phyloP scores from a whole-genome alignment of 2,329 filamentous ascomycete species.

The Neoascochyta sp. region DNA sequence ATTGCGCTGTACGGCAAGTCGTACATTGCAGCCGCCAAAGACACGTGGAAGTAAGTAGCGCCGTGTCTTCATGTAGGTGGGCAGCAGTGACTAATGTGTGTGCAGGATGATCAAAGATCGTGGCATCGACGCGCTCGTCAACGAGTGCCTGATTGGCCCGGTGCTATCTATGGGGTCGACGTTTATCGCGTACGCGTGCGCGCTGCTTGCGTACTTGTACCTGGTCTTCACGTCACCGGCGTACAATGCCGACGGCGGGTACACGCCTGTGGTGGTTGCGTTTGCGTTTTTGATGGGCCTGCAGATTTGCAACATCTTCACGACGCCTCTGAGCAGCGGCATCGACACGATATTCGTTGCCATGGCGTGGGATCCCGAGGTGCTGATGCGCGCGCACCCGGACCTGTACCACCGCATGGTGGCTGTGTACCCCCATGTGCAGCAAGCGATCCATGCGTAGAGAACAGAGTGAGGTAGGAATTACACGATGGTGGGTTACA shows the following conservation, averaged over 20 bases:
- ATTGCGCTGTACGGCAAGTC: conserved; percentile 90
- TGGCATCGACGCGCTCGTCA: conserved; percentile 84
- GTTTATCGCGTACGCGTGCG: conserved; percentile 79
- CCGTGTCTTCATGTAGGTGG: background rate
- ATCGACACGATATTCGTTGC: conserved; percentile 90
- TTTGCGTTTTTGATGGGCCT: conserved; percentile 87
- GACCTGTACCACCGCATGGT: conserved; percentile 79
- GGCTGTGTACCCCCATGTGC: conserved; percentile 76
- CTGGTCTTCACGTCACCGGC: conserved; percentile 73
- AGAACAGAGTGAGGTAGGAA: too few species aligned
- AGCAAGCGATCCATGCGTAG: conserved; percentile 66
- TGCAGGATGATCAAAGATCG: conserved; percentile 78
- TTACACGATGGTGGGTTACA: too few species aligned
- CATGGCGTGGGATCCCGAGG: conserved; percentile 62
- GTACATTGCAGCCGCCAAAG: conserved; percentile 82
- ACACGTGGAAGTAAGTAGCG: conserved; percentile 68
- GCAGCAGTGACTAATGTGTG: conserved; percentile 14
- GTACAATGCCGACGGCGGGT: conserved; percentile 67
- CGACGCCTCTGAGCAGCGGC: conserved; percentile 82
- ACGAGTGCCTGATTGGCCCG: conserved; percentile 70
- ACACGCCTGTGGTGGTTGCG: conserved; percentile 73
- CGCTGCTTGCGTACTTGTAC: conserved; percentile 82
- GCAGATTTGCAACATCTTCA: conserved; percentile 86
- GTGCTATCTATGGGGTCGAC: conserved; percentile 70
- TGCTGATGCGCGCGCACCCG: conserved; percentile 74